phyloP scores from a whole-genome alignment of 2,329 filamentous ascomycete genomes.

The Epichloe typhina region DNA sequence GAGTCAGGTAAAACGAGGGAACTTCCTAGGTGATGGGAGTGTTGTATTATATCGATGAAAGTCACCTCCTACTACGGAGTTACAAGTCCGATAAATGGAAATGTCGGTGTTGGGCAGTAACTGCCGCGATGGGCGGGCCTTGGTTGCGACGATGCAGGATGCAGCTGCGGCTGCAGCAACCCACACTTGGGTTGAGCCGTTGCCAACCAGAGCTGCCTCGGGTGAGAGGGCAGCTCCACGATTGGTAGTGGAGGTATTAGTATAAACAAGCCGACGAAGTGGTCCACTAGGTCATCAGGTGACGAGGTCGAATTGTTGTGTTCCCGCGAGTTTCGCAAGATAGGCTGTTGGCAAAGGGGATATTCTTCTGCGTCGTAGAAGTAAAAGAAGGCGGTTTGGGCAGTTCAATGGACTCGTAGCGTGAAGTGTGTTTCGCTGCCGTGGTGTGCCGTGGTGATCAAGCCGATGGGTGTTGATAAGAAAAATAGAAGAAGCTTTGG shows the following conservation, averaged over 20 bases:
- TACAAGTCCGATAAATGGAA: not conserved
- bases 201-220: conserved; percentile 5
- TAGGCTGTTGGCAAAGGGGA: not conserved
- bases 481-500: not conserved
- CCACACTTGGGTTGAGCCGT: conserved; percentile 1
- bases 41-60: conserved; percentile 6
- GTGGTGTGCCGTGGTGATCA: not conserved
- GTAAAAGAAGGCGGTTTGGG: not conserved
- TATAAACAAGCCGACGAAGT: not conserved
- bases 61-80: not conserved
- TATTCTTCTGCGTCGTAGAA: not conserved
- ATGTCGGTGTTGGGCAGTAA: conserved; percentile 3
- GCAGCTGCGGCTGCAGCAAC: conserved; percentile 5
- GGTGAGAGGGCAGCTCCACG: not conserved
- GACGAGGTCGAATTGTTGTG: not conserved
- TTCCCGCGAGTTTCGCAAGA: not conserved
- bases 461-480: not conserved
- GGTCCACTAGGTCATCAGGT: not conserved
- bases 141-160: conserved; percentile 2
- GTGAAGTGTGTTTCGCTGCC: not conserved
- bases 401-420: too few relatives aligned
- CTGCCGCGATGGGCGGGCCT: not conserved
- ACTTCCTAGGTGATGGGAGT: not conserved
- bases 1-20: not conserved
- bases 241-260: conserved; percentile 1